Conservation (phyloP, 75 land plant genomes). For the Larix kaempferi region DNA sequence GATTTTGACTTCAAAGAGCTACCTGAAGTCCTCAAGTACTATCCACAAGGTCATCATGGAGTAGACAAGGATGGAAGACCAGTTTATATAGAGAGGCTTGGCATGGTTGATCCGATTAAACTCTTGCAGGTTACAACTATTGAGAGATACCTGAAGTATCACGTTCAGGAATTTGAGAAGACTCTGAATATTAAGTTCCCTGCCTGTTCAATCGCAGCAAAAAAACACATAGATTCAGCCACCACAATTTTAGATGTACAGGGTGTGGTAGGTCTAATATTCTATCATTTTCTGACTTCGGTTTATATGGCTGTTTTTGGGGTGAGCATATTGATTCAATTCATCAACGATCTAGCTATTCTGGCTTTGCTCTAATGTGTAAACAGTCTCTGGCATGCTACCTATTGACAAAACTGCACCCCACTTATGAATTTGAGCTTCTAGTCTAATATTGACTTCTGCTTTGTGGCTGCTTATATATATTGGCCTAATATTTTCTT, state of each 20-base stretch:
- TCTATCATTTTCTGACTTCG: conserved; percentile 1
- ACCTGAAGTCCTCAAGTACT: conserved; percentile 46
- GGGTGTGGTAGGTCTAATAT: conserved; percentile 55
- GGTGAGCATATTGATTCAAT: not conserved
- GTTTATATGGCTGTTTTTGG: not conserved
- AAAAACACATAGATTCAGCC: conserved; percentile 60
- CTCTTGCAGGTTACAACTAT: conserved; percentile 65
- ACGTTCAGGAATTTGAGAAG: conserved; percentile 72
- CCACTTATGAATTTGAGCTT: not conserved
- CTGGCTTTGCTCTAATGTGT: not conserved
- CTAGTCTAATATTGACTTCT: not conserved
- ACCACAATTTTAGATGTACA: conserved; percentile 77
- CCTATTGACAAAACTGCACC: not conserved
- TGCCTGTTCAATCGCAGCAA: conserved; percentile 77
- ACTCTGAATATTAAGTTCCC: conserved; percentile 58
- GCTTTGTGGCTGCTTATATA: not conserved
- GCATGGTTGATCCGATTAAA: conserved; percentile 55
- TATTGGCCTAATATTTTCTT: not conserved
- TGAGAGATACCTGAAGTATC: conserved; percentile 67
- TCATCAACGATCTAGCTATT: not conserved
- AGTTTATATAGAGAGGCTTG: conserved; percentile 63
- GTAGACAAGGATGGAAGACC: conserved; percentile 87
- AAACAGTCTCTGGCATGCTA: not conserved
- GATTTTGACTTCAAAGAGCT: conserved; percentile 61
- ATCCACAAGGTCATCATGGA: conserved; percentile 80